Evolutionary conservation across 768 basidiomycete genomes (phyloP).

Genomic region (Gloeophyllum trabeum): DNA sequence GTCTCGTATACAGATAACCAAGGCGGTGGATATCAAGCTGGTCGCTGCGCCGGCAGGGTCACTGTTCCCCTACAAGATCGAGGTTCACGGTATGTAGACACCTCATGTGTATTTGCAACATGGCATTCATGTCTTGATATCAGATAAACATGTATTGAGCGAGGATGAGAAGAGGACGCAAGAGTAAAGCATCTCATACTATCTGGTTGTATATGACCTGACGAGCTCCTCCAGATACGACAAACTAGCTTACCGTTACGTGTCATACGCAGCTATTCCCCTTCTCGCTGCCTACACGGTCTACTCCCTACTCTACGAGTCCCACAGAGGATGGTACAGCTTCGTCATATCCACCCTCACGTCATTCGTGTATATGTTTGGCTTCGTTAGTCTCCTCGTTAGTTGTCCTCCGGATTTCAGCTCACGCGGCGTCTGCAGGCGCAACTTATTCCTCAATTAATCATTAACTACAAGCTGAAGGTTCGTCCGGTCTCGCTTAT

Average conservation of each 20-base stretch:
- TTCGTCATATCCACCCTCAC: conserved; percentile 91
- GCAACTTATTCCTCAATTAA: conserved; percentile 77
- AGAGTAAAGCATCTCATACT: conserved; percentile 46
- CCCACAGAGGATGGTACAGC: conserved; percentile 92
- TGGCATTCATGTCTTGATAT: conserved; percentile 7
- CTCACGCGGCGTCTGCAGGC: conserved; percentile 35
- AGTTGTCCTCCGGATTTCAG: conserved; percentile 8
- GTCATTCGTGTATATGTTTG: conserved; percentile 93
- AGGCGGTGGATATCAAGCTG: conserved; percentile 81
- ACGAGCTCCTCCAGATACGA: conserved; percentile 50
- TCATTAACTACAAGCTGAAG: conserved; percentile 98
- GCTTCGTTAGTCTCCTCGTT: conserved; percentile 64
- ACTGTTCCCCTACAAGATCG: conserved; percentile 64
- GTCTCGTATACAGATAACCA: conserved; percentile 63
- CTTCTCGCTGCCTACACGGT: conserved; percentile 64
- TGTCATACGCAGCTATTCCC: conserved; percentile 83
- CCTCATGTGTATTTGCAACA: too few species aligned
- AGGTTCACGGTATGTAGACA: conserved; percentile 63
- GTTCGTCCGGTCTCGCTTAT: conserved; percentile 23
- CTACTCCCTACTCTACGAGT: conserved; percentile 74
- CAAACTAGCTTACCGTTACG: conserved; percentile 88
- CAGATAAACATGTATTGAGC: conserved; percentile 90
- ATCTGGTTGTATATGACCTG: conserved; percentile 1
- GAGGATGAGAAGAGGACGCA: conserved; percentile 98
- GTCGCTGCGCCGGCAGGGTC: conserved; percentile 51